These are phyloP conservation scores for Trypethelium eluteriae DNA, from an alignment of 495 filamentous ascomycete genomes.

Conservation along the genomic window DNA sequence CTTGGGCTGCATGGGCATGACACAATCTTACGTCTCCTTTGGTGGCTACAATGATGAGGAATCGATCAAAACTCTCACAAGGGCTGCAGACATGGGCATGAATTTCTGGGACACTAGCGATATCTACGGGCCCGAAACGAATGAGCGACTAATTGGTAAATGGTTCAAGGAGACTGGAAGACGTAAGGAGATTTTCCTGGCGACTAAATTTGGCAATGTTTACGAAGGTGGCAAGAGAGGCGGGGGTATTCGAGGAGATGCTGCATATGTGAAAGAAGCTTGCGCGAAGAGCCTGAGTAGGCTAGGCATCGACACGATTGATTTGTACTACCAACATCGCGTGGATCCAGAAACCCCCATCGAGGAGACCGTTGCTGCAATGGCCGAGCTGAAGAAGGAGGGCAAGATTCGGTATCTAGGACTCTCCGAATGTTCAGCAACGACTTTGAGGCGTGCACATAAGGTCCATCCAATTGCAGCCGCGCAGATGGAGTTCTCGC, in stretches of 20 bases:
- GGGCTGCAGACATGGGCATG: conserved; percentile 26
- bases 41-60: conserved; percentile 31
- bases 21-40: conserved; percentile 25
- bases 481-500: conserved; percentile 56
- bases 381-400: conserved; percentile 36
- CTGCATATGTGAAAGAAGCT: conserved; percentile 46
- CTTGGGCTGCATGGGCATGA: conserved; percentile 41
- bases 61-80: conserved; percentile 22
- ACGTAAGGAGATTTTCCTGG: conserved; percentile 48
- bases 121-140: conserved; percentile 33
- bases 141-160: conserved; percentile 47
- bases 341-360: conserved; percentile 46
- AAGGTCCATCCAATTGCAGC: conserved; percentile 52
- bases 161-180: conserved; percentile 48
- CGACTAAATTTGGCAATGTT: conserved; percentile 46
- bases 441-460: conserved; percentile 51
- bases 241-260: conserved; percentile 39
- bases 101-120: conserved; percentile 29
- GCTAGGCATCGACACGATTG: conserved; percentile 47
- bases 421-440: conserved; percentile 48
- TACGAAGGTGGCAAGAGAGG: conserved; percentile 21
- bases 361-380: conserved; percentile 50
- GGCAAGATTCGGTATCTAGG: conserved; percentile 55
- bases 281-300: conserved; percentile 46
- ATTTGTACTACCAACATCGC: conserved; percentile 36